A percentile compares a stretch with the other conserved stretches of the same genome.
phyloP scores from a whole-genome alignment of 192 early-diverging fungal genomes.

The Diversispora eburnea region DNA sequence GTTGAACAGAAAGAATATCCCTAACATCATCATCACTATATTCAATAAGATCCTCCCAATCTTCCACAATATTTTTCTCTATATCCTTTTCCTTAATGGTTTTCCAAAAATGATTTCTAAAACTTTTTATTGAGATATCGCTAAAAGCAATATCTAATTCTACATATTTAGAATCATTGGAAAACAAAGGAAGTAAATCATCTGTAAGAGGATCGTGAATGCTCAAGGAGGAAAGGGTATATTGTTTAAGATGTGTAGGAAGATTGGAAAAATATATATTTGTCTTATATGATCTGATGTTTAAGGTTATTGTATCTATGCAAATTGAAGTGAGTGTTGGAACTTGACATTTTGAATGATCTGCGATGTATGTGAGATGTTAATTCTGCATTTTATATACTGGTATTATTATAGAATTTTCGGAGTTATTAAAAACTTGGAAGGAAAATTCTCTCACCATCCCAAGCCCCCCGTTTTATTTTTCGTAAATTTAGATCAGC shows the following conservation, averaged over 20 bases:
- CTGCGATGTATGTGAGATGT: neutral
- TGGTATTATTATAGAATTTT: neutral
- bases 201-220: conserved; percentile 14
- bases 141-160: conserved; percentile 24
- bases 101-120: conserved; percentile 24
- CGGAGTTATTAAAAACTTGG: neutral
- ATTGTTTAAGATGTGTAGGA: conserved; percentile 27
- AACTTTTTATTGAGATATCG: conserved; percentile 7
- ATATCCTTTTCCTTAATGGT: conserved; percentile 4
- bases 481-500: neutral
- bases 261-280: conserved; percentile 15
- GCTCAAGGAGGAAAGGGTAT: conserved; percentile 12
- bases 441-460: conserved; percentile 20
- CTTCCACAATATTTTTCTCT: conserved; percentile 13
- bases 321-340: neutral
- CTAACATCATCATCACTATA: conserved; percentile 5
- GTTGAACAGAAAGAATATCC: conserved; percentile 2
- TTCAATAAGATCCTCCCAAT: conserved; percentile 21
- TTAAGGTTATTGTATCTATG: conserved; percentile 17
- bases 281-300: conserved; percentile 12
- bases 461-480: conserved; percentile 8
- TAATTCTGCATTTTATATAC: neutral
- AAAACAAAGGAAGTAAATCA: conserved; percentile 18
- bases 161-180: conserved; percentile 11
- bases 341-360: neutral